Evolutionary conservation across 495 filamentous ascomycete genomes (phyloP), one percentile per base, ranked within the genome.

Genomic region (Emericellopsis terricola): DNA sequence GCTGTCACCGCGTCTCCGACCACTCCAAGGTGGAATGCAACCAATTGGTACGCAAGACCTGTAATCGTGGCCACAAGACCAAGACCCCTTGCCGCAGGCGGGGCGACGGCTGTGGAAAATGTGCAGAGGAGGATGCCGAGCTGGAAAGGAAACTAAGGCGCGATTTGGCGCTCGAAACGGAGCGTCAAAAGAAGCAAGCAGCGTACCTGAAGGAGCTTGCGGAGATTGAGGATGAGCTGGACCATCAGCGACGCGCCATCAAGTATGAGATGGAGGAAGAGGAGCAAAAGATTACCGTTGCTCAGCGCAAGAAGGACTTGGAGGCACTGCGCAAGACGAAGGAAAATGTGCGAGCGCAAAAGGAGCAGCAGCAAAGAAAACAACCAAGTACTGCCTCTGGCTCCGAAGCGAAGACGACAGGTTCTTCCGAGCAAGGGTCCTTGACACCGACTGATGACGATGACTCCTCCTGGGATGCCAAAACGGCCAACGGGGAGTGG

Each of bases 21-120:
- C 80, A 86, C 40, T 77, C 73, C 2, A 68, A 73, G 37, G 63
- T 76, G 42, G 42, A 50, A 2, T 83, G 79, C 46, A 46, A 40
- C 2, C 41, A 58, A 3, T 38, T 71, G 0, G 37, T 73, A 3
- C 42, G 56, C 5, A 56, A 51, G 29, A 51, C 43, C 1, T 83
- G 78, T 36, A 23, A 59, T 0, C 57, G 68, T 3, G 53, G 58
- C 9, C 78, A 84, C 50, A 50, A 50, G 13, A 31, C 49, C 2
- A 45, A 47, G 1, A 48, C 52, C 19, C 30, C 9, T 4, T 64
- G 58, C 27, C 34, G 42, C 28, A 41, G 56, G 39, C 44, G 39
- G 16, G 32, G 40, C 1, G 42, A 53, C 1, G 37, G 40, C 20
- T 71, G 71, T 34, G 51, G 44, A 9, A 53, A 43, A n/a, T 74